Evolutionary conservation across 805 yeast genomes (phyloP), one percentile per base, ranked within the genome.

Genomic region (Zygotorulaspora danielsina): DNA sequence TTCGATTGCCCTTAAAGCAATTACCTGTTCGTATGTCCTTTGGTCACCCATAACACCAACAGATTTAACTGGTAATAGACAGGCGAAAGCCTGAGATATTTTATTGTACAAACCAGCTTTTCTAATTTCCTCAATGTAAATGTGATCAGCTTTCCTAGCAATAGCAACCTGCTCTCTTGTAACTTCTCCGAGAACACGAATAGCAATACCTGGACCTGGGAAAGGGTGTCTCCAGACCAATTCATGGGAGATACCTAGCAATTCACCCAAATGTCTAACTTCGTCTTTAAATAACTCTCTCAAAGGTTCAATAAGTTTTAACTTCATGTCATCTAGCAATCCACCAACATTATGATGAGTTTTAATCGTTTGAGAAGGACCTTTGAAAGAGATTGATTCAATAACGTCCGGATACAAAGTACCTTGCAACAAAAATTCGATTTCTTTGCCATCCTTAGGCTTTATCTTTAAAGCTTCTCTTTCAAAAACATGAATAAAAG

Each of bases 141-240:
- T 93, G 66, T 72, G 75, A 66, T 93, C 99, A 47, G 99, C 98
- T 64, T 87, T 90, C 70, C 97, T 84, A 32, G 97, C 98, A 62
- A 93, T 93, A 61, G 79, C 90, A 42, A 93, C 93, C 72, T 93
- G 98, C 51, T 73, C 79, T 53, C 79, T 84, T 44, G 96, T 85
- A 49, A 93, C 97, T 71, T 90, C 97, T 55, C 99, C 99, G 34
- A 93, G 73, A 41, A 93, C 94, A 70, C 99, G 83, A 66, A 93
- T 93, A 54, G 97, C 99, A 63, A 93, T 84, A 73, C 99, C 99
- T 65, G 99, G 99, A 64, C 99, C 99, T 57, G 99, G 99, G 95
- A 93, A 93, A 42, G 99, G 99, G 65, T 93, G 99, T 76, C 99
- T 86, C 97, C 97, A 90, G 53, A 93, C 97, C 55, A 93, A 76